Evolutionary conservation across 805 yeast species (phyloP).

Genomic region (Kazachstania psychrophila): DNA sequence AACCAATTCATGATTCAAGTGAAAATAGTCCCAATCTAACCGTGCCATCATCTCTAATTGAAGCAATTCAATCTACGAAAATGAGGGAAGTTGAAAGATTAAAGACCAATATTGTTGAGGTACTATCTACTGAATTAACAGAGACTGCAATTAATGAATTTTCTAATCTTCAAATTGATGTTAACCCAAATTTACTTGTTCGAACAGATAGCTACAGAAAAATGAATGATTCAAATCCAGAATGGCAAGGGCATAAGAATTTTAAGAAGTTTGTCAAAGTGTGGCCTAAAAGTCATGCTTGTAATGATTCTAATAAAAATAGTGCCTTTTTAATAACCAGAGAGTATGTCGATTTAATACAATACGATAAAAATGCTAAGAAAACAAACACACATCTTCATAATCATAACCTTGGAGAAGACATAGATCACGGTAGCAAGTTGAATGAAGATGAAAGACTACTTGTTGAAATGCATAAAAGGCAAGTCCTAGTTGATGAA

Average conservation of each 20-base stretch:
- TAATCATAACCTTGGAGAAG: not conserved
- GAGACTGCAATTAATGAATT: constrained; percentile 27
- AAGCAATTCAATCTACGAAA: constrained; percentile 28
- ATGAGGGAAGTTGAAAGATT: constrained; percentile 23
- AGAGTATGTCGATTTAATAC: constrained; percentile 26
- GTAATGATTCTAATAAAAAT: constrained; percentile 10
- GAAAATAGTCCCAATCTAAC: no score
- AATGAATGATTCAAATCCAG: constrained; percentile 1
- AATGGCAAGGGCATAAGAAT: constrained; percentile 31
- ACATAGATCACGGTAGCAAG: not conserved
- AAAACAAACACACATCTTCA: constrained; percentile 4
- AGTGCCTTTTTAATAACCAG: constrained; percentile 26
- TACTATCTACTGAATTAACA: constrained; percentile 23
- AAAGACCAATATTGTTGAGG: constrained; percentile 18
- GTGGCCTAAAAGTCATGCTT: constrained; percentile 11
- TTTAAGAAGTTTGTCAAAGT: constrained; percentile 34
- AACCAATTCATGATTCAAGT: no score
- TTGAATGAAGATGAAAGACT: constrained; percentile 1
- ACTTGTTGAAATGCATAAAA: not conserved
- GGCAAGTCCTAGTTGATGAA: not conserved
- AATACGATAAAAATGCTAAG: constrained; percentile 11
- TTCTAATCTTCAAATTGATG: constrained; percentile 32
- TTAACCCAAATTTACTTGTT: constrained; percentile 17
- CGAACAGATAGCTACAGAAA: not conserved
- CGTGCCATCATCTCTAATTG: constrained; percentile 18